These are phyloP conservation scores for Alternaria brassicicola DNA, from an alignment of 2,329 filamentous ascomycete species.

Conservation along the genomic window DNA sequence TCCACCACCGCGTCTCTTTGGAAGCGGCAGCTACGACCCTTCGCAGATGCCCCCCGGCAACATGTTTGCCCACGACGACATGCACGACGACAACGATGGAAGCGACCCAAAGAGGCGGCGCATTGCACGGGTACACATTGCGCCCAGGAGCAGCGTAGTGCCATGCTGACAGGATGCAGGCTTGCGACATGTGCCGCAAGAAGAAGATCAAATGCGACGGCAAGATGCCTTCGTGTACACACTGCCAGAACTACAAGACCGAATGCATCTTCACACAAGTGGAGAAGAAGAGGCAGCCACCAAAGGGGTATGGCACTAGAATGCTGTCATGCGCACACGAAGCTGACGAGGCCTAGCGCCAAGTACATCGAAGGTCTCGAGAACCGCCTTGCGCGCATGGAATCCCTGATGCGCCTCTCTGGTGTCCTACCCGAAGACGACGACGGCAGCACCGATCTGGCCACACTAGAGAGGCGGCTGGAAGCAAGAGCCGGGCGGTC, in stretches of 20 bases:
- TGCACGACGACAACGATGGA: slow-evolving; percentile 62
- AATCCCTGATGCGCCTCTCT: slow-evolving; percentile 84
- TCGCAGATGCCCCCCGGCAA: slow-evolving; percentile 45
- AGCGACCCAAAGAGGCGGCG: slow-evolving; percentile 83
- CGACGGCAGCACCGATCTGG: slow-evolving; percentile 82
- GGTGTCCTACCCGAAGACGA: slow-evolving; percentile 87
- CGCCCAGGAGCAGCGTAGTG: not conserved
- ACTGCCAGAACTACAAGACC: slow-evolving; percentile 97
- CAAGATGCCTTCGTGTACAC: slow-evolving; percentile 90
- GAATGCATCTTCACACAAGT: slow-evolving; percentile 97
- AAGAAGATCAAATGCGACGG: slow-evolving; percentile 98
- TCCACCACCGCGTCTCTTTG: slow-evolving; percentile 50
- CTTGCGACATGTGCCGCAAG: slow-evolving; percentile 95
- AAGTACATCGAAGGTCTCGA: slow-evolving; percentile 98
- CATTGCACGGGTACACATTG: slow-evolving; percentile 75
- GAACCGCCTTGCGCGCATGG: slow-evolving; percentile 94
- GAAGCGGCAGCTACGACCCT: slow-evolving; percentile 44
- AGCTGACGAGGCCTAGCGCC: slow-evolving; percentile 62
- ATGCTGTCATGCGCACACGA: not conserved
- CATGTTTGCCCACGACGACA: slow-evolving; percentile 57
- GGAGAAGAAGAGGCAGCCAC: slow-evolving; percentile 97
- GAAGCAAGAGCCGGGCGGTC: slow-evolving; percentile 56
- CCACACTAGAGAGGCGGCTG: slow-evolving; percentile 79
- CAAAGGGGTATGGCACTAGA: slow-evolving; percentile 73
- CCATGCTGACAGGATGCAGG: slow-evolving; percentile 58